Evolutionary conservation across 768 basidiomycete species (phyloP), one percentile per base, ranked within the genome.

Genomic region (Lepiota subincarnata): DNA sequence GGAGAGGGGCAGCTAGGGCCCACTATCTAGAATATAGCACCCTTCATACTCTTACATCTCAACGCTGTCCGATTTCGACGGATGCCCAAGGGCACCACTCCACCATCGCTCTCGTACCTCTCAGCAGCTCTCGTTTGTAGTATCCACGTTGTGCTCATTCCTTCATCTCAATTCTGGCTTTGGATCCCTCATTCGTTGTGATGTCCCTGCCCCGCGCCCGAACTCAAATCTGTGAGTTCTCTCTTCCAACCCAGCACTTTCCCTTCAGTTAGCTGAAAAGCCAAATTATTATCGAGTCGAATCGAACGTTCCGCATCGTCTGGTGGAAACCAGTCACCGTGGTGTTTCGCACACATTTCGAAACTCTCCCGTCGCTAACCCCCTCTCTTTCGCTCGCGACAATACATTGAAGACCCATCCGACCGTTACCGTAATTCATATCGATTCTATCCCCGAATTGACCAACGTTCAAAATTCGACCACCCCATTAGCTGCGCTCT

Each of bases 181-280:
- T 60, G 91, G 91, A 14, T 86, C 86, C 51, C 77, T 94, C 22
- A 80, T 92, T 56, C 87, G 91, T 56, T 94, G 92, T 71, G 92
- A 94, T 65, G 89, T 94, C 13, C 91, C 91, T 14, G 92, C 91
- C 1, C 88, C 90, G 0, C 77, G 85, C 58, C 81, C 86, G 14
- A 79, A 76, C 53, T 78, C 85, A 38, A 89, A 87, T 63, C 89
- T 90, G 90, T 92, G 77, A 89, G 90, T 92, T 56, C 63, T 56
- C 51, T 60, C 49, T 56, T 56, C 60, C 60, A 56, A 56, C 55
- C 65, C 58, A 54, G 38, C 55, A 48, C 20, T 16, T 40, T n/a
- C 41, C 28, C 12, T 37, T 7, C 19, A 10, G 48, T n/a, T n/a
- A n/a, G 14, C 35, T 41, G 50, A 34, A n/a, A n/a, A n/a, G n/a